Base-by-base conservation (phyloP, 164 flowering plant species). In the Tinospora cordifolia region DNA sequence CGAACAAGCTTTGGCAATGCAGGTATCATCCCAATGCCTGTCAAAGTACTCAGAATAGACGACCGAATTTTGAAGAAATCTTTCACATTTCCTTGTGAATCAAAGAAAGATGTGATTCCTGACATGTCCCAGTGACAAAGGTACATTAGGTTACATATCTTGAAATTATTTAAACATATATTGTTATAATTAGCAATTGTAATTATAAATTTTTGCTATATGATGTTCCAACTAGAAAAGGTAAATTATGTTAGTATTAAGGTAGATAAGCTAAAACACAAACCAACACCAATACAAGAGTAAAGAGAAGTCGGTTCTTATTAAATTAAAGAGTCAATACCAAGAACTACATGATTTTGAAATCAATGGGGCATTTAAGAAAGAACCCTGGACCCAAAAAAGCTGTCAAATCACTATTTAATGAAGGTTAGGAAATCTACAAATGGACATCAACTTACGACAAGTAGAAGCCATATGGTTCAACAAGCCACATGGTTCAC, bases 401-500 rank as follows among this genome's bases (percentile, higher is more conserved):
- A 51, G 6, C 46, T 36, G 12, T 8, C 8, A 75, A 39, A 22
- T 11, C 25, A 27, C 21, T 26, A 51, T 51, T 0, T 19, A 17
- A 17, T 51, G 59, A n/a, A 17, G 21, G 19, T 51, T n/a, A 51
- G 3, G 19, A 2, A 3, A 8, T 11, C 46, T 41, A 41, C 46
- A 41, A 15, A 59, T 26, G 62, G 30, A 59, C 17, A 69, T 15
- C 12, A 65, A 85, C 98, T 90, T 83, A 91, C 97, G 82, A 62
- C 96, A 90, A 67, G 84, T 75, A 64, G 81, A 68, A 68, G 97
- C 74, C 92, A 94, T 74, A 76, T 94, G 98, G 72, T 92, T 94
- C 70, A 91, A 82, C 86, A 94, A 78, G 46, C 98, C 98, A 83
- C 98, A 94, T 22, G 96, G 97, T 67, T 77, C 91, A 47, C 98